phyloP scores from a whole-genome alignment of 2,329 filamentous ascomycete species.

The Pseudogymnoascus sp. region DNA sequence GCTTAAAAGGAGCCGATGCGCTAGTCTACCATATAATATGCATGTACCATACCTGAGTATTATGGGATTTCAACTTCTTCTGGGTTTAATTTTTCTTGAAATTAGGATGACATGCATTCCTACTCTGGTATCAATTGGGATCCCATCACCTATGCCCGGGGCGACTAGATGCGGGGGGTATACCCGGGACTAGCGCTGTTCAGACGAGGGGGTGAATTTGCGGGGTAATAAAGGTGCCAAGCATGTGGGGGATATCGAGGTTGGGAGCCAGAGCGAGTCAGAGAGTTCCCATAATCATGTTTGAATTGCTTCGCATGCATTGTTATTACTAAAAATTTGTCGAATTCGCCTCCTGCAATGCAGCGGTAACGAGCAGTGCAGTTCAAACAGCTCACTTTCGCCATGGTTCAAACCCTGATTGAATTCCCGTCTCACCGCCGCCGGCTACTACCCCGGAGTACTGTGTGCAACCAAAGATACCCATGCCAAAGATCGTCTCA shows the following conservation, averaged over 20 bases:
- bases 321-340: background rate
- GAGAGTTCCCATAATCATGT: background rate
- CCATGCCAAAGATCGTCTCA: background rate
- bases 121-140: background rate
- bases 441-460: background rate
- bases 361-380: background rate
- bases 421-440: background rate
- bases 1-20: background rate
- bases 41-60: background rate
- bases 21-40: background rate
- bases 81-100: background rate
- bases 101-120: background rate
- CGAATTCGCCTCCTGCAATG: background rate
- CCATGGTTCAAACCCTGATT: background rate
- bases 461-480: background rate
- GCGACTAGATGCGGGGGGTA: background rate
- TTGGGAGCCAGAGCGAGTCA: background rate
- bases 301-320: background rate
- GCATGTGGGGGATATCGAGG: background rate
- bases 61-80: background rate
- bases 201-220: background rate
- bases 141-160: background rate
- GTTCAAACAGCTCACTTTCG: background rate
- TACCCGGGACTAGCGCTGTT: background rate
- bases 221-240: background rate